Conservation (phyloP, 495 filamentous ascomycete species). For the Talaromyces nanjingensis region DNA sequence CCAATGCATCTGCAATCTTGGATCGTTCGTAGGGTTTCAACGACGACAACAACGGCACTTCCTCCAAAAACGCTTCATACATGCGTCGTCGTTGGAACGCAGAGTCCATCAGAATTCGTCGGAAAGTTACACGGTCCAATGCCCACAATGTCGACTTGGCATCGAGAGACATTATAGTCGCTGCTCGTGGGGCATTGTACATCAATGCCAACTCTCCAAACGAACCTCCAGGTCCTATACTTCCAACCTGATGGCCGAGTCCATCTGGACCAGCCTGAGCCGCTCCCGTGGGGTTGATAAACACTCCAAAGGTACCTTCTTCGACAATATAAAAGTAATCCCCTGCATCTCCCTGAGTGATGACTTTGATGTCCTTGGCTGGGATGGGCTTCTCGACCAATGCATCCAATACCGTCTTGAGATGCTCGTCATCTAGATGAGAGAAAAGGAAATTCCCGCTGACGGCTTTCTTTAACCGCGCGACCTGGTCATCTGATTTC, state of each 20-base stretch:
- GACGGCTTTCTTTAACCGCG: constrained; percentile 73
- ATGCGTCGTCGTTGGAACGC: constrained; percentile 92
- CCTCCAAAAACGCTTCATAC: constrained; percentile 97
- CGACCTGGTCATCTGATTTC: constrained; percentile 75
- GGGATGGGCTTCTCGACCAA: constrained; percentile 93
- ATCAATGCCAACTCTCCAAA: constrained; percentile 97
- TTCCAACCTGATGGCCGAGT: constrained; percentile 76
- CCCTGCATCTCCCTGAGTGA: constrained; percentile 89
- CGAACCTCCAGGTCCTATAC: constrained; percentile 81
- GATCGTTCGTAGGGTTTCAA: constrained; percentile 86
- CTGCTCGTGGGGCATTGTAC: constrained; percentile 98
- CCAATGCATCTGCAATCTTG: constrained; percentile 94
- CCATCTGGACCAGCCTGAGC: constrained; percentile 78
- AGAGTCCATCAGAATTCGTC: constrained; percentile 96
- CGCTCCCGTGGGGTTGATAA: constrained; percentile 74
- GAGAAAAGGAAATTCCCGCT: constrained; percentile 89
- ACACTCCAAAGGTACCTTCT: constrained; percentile 81
- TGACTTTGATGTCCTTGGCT: constrained; percentile 91
- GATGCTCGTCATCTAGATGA: constrained; percentile 89
- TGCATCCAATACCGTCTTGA: constrained; percentile 77
- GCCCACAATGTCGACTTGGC: constrained; percentile 80
- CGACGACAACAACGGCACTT: constrained; percentile 79
- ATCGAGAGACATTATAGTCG: constrained; percentile 83
- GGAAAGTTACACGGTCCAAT: constrained; percentile 91
- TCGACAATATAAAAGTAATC: constrained; percentile 99